A percentile compares a stretch with the other conserved stretches of the same genome.
phyloP scores from a whole-genome alignment of 202 grass and related monocot species.

The Cymbopogon flexuosus region DNA sequence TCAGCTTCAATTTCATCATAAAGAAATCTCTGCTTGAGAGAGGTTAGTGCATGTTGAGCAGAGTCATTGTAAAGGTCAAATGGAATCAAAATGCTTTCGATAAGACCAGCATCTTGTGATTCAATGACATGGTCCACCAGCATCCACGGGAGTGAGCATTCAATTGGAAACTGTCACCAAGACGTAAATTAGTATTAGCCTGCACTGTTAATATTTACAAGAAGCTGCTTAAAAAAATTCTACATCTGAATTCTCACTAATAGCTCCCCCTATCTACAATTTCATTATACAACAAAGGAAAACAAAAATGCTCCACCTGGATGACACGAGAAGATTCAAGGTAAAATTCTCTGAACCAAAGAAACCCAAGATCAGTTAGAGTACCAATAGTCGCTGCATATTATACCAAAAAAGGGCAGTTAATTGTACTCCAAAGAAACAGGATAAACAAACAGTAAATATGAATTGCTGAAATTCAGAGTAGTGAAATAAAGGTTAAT shows the following conservation, averaged over 20 bases:
- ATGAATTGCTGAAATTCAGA: not conserved
- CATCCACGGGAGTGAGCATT: constrained; percentile 99
- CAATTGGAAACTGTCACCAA: constrained; percentile 84
- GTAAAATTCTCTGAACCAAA: constrained; percentile 99
- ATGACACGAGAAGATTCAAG: constrained; percentile 98
- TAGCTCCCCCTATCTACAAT: constrained; percentile 21
- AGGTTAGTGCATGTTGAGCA: constrained; percentile 88
- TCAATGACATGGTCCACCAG: constrained; percentile 84
- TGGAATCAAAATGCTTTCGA: constrained; percentile 96
- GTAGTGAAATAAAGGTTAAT: not conserved
- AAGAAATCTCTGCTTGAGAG: constrained; percentile 94
- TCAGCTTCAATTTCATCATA: constrained; percentile 99
- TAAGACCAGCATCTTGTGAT: constrained; percentile 88
- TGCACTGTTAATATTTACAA: constrained; percentile 8
- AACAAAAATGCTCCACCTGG: constrained; percentile 52
- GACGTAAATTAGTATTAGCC: constrained; percentile 18
- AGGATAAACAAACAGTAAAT: constrained; percentile 2
- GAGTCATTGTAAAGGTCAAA: constrained; percentile 99
- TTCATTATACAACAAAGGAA: constrained; percentile 6
- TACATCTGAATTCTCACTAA: constrained; percentile 19
- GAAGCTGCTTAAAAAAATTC: not conserved
- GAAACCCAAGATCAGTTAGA: constrained; percentile 94
- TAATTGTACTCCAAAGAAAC: constrained; percentile 26
- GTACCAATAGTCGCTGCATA: constrained; percentile 91
- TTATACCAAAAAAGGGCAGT: constrained; percentile 22